phyloP scores from a whole-genome alignment of 2,329 filamentous ascomycete species.

The Aspergillus quadricinctus region DNA sequence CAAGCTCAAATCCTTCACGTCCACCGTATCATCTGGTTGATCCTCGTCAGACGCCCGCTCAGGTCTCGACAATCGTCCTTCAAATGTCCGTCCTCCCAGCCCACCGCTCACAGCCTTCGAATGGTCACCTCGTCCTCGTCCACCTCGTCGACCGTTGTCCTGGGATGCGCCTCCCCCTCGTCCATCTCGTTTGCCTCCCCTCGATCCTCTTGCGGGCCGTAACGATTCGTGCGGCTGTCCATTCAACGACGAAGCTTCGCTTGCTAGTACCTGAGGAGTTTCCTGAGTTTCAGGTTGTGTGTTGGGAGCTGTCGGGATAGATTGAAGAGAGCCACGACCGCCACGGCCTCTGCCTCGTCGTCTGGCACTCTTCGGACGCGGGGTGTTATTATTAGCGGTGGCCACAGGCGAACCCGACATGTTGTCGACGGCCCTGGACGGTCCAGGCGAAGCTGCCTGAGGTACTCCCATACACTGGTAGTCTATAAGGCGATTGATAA shows the following conservation, averaged over 20 bases:
- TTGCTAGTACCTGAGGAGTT: not conserved
- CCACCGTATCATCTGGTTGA: conserved; percentile 3
- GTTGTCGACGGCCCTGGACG: conserved; percentile 5
- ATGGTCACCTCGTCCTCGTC: conserved; percentile 13
- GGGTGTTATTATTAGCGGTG: conserved; percentile 8
- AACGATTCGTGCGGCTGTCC: conserved; percentile 5
- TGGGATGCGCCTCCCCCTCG: conserved; percentile 15
- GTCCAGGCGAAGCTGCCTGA: not conserved
- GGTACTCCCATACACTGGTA: conserved; percentile 10
- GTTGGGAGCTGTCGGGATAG: conserved; percentile 3
- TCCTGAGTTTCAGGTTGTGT: conserved; percentile 9
- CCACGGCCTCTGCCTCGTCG: conserved; percentile 28
- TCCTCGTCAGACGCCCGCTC: conserved; percentile 16
- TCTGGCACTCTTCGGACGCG: conserved; percentile 18
- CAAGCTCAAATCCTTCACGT: conserved; percentile 18
- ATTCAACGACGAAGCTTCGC: conserved; percentile 2
- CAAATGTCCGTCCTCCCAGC: conserved; percentile 35
- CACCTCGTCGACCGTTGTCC: conserved; percentile 17
- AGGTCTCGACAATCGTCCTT: conserved; percentile 38
- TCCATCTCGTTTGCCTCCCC: conserved; percentile 20
- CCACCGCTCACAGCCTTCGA: conserved; percentile 10
- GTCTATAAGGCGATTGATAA: not conserved
- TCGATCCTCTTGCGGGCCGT: conserved; percentile 21
- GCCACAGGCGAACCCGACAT: conserved; percentile 15
- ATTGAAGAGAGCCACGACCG: conserved; percentile 20